Conservation (phyloP, 371 early-diverging fungal genomes). For the Syncephalastrum sp. region DNA sequence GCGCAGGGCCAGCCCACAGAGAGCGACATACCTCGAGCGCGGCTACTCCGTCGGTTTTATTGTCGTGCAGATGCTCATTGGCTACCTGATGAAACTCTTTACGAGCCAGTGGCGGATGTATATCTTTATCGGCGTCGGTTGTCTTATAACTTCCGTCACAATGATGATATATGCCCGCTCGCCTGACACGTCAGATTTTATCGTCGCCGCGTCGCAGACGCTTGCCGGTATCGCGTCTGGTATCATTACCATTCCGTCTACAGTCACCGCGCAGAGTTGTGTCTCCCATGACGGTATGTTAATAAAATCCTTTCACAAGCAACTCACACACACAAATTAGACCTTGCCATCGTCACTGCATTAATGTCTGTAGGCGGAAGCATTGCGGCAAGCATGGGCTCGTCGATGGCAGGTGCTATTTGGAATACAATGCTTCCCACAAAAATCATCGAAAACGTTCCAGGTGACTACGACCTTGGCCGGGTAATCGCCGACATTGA, state of each 20-base stretch:
- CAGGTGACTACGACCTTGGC: constrained; percentile 30
- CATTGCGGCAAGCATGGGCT: constrained; percentile 33
- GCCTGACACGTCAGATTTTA: constrained; percentile 25
- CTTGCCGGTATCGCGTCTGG: constrained; percentile 44
- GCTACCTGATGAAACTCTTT: constrained; percentile 30
- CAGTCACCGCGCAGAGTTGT: constrained; percentile 40
- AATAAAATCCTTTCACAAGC: not conserved
- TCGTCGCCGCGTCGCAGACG: constrained; percentile 36
- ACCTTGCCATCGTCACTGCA: constrained; percentile 39
- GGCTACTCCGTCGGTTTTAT: constrained; percentile 37
- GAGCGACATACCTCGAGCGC: constrained; percentile 33
- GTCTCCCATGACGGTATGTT: constrained; percentile 32
- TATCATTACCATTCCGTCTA: constrained; percentile 27
- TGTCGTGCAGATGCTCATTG: constrained; percentile 28
- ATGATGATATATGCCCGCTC: constrained; percentile 47
- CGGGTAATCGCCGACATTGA: constrained; percentile 26
- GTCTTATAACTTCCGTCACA: constrained; percentile 43
- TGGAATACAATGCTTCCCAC: constrained; percentile 41
- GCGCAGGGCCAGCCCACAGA: constrained; percentile 23
- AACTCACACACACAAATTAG: constrained; percentile 10
- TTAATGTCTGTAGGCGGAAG: constrained; percentile 35
- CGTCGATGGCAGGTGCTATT: constrained; percentile 36
- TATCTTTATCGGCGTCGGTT: constrained; percentile 59
- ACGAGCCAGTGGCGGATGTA: constrained; percentile 47
- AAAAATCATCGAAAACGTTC: constrained; percentile 28